These are phyloP conservation scores for Penicillium chermesinum DNA, from an alignment of 495 filamentous ascomycete species.

Conservation along the genomic window DNA sequence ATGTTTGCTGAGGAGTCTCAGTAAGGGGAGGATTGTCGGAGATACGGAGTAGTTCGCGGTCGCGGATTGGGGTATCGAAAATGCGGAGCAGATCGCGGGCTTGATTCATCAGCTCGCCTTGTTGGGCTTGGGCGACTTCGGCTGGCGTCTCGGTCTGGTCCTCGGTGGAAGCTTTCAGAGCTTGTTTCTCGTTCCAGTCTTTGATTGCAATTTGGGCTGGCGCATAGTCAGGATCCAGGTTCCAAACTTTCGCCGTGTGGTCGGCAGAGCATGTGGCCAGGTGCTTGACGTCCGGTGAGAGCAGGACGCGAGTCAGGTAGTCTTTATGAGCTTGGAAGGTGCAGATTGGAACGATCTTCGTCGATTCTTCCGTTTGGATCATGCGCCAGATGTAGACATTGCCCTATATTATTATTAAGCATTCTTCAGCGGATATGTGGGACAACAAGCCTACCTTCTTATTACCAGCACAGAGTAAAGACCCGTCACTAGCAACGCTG, in stretches of 20 bases:
- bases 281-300: constrained; percentile 95
- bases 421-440: not conserved
- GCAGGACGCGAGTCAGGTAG: constrained; percentile 91
- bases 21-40: constrained; percentile 21
- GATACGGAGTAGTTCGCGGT: constrained; percentile 23
- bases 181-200: constrained; percentile 24
- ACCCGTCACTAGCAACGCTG: constrained; percentile 91
- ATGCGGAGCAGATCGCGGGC: constrained; percentile 24
- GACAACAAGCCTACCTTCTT: constrained; percentile 57
- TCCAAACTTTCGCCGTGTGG: constrained; percentile 97
- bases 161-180: constrained; percentile 10
- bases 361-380: constrained; percentile 74
- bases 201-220: constrained; percentile 42
- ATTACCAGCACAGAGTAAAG: constrained; percentile 91
- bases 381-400: constrained; percentile 97
- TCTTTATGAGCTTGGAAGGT: constrained; percentile 89
- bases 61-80: constrained; percentile 17
- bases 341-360: constrained; percentile 82
- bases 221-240: constrained; percentile 57
- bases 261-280: constrained; percentile 96
- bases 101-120: constrained; percentile 7
- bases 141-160: constrained; percentile 14
- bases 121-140: constrained; percentile 8
- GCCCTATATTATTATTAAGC: constrained; percentile 50
- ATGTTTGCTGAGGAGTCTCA: constrained; percentile 32